These are phyloP conservation scores for Saccharomycopsis sp. DNA, from an alignment of 805 yeast species.

Conservation along the genomic window DNA sequence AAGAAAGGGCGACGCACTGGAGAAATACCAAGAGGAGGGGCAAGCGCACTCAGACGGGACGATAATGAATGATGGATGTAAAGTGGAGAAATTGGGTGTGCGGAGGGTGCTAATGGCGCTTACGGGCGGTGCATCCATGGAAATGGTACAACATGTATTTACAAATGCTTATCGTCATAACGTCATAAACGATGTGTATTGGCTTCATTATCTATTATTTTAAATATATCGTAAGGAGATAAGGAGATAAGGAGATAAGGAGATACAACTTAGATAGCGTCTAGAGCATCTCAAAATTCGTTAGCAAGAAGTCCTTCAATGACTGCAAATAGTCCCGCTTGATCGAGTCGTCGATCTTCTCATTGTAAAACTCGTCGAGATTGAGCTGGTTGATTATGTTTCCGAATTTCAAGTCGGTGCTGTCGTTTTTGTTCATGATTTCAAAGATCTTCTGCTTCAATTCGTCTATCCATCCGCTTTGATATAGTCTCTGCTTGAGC, in stretches of 20 bases:
- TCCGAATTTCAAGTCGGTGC: conserved; percentile 14
- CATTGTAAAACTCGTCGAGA: conserved; percentile 16
- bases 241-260: too few relatives aligned
- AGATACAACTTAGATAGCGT: too few relatives aligned
- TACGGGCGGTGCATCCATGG: too few relatives aligned
- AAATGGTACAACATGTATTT: too few relatives aligned
- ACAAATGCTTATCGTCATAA: too few relatives aligned
- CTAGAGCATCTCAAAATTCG: conserved; percentile 16
- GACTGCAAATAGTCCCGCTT: conserved; percentile 9
- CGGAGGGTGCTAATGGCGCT: too few relatives aligned
- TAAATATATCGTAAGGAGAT: too few relatives aligned
- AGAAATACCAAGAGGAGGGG: background rate
- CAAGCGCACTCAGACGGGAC: background rate
- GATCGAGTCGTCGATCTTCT: conserved; percentile 8
- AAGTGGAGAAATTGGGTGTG: background rate
- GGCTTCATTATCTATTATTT: too few relatives aligned
- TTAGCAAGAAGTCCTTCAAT: conserved; percentile 13
- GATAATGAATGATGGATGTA: background rate
- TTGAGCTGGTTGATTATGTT: conserved; percentile 13
- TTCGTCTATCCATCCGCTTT: conserved; percentile 83
- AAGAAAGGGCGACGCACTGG: background rate
- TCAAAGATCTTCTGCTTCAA: conserved; percentile 34
- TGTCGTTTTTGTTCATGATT: conserved; percentile 5
- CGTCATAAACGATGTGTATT: too few relatives aligned
- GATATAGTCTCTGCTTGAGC: conserved; percentile 57